A percentile compares a stretch with the other conserved stretches of the same genome.
These are phyloP conservation scores for Cylindrotheca closterium DNA, from an alignment of 108 stramenopile genomes.

Conservation along the genomic window DNA sequence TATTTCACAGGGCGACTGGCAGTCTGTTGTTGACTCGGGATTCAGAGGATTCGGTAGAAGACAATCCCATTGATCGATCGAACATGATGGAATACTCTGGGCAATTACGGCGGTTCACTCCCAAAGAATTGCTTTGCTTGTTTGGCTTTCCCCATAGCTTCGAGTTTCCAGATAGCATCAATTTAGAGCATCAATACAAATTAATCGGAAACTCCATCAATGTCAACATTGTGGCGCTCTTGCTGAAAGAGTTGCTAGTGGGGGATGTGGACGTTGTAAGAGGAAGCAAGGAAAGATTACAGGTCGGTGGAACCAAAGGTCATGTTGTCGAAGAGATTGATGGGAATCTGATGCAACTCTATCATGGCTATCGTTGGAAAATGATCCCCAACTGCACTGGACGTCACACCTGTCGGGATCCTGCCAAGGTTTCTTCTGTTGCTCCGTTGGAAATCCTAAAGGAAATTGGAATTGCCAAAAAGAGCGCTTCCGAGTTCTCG, in stretches of 20 bases:
- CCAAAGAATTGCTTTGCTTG: conserved; percentile 37
- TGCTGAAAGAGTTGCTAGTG: conserved; percentile 22
- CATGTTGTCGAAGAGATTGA: conserved; percentile 39
- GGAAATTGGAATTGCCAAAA: conserved; percentile 5
- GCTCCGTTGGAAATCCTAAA: conserved; percentile 26
- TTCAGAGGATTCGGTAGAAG: conserved; percentile 1
- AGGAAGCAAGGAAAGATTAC: not conserved
- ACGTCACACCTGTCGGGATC: conserved; percentile 49
- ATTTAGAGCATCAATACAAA: conserved; percentile 47
- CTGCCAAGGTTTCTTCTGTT: conserved; percentile 26
- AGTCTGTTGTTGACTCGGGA: conserved; percentile 27
- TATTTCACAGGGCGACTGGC: conserved; percentile 38
- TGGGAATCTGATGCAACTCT: conserved; percentile 34
- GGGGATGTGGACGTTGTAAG: not conserved
- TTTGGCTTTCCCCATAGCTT: conserved; percentile 49
- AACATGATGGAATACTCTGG: conserved; percentile 34
- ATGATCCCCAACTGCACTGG: conserved; percentile 56
- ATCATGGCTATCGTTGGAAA: conserved; percentile 41
- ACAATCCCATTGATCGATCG: conserved; percentile 19
- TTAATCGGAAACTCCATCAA: conserved; percentile 57
- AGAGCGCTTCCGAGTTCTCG: not conserved
- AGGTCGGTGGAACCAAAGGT: conserved; percentile 42
- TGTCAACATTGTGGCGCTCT: conserved; percentile 33
- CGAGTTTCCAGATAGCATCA: conserved; percentile 26
- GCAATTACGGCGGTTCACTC: conserved; percentile 37